Base-by-base conservation (phyloP, 352 stramenopile species). In the Phytophthora hibernalis region DNA sequence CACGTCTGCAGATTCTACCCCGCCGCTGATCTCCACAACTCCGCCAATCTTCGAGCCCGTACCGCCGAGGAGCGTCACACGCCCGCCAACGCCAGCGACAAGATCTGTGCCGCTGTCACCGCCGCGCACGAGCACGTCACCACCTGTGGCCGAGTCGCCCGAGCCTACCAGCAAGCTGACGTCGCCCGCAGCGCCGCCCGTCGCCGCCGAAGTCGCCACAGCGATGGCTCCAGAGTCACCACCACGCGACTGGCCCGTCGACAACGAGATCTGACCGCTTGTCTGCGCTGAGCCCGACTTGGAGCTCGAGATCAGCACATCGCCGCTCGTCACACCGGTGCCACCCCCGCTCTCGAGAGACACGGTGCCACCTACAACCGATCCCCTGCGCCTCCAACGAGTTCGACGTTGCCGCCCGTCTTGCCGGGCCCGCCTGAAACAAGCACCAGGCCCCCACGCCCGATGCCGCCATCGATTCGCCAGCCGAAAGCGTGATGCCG, bases 261-360 rank as follows among this genome's bases (percentile, higher is more conserved):
- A 42, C 20, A 59, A 26, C 38, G 52, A 42, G 16, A 59, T 50
- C 16, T 21, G n/a, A 18, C 51, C 51, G 22, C 51, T 58, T 3
- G 30, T 47, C 50, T 35, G 50, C n/a, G 50, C 33, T 10, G 31
- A 13, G 28, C 48, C 48, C 28, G 48, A 40, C 6, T 16, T 10
- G 6, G 11, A 40, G 11, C 7, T 54, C 26, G 58, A 66, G 30
- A 66, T 54, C 58, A 59, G 4, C 48, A 66, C 58, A 21, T 59
- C 40, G n/a, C 58, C 58, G 30, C 58, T 66, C 15, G 58, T 26
- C 40, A 54, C 30, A 28, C 28, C 49, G n/a, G 47, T 33, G 49
- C 64, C 69, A 44, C 42, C 53, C 15, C 69, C 69, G 49, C 69
- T 73, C 35, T 42, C 42, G 43, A 77, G 43, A 3, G 37, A 52